Evolutionary conservation across 2,329 filamentous ascomycete species (phyloP).

Genomic region (Fusarium phyllophilum): DNA sequence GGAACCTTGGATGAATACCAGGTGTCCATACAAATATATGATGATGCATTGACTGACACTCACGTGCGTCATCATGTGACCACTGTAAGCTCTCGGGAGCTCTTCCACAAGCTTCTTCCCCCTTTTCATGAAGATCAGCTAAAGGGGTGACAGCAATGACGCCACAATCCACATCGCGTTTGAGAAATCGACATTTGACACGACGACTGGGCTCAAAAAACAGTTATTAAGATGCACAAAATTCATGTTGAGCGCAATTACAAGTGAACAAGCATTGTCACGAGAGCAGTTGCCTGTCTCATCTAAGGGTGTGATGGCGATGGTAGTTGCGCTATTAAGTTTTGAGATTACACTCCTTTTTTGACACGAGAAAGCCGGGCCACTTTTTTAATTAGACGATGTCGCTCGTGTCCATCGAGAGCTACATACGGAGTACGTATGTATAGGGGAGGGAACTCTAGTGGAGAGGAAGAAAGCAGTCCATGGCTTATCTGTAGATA

Average conservation of each 20-base stretch:
- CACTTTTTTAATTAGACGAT: constrained; percentile 39
- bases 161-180: constrained; percentile 16
- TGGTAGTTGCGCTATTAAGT: constrained; percentile 19
- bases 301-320: constrained; percentile 16
- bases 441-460: not conserved
- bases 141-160: constrained; percentile 26
- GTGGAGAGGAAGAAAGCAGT: not conserved
- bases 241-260: constrained; percentile 21
- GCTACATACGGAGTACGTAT: not conserved
- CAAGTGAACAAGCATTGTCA: constrained; percentile 14
- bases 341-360: constrained; percentile 36
- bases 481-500: not conserved
- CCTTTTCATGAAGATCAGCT: constrained; percentile 8
- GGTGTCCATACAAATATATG: not conserved
- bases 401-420: constrained; percentile 21
- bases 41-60: not conserved
- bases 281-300: constrained; percentile 36
- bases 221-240: constrained; percentile 8
- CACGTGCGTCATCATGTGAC: constrained; percentile 24
- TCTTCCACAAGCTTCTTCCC: constrained; percentile 9
- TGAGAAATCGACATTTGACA: not conserved
- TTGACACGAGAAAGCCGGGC: constrained; percentile 28
- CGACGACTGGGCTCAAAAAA: not conserved
- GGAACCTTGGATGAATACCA: not conserved
- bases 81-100: not conserved